These are phyloP conservation scores for Rosellinia necatrix DNA, from an alignment of 2,329 filamentous ascomycete species.

Conservation along the genomic window DNA sequence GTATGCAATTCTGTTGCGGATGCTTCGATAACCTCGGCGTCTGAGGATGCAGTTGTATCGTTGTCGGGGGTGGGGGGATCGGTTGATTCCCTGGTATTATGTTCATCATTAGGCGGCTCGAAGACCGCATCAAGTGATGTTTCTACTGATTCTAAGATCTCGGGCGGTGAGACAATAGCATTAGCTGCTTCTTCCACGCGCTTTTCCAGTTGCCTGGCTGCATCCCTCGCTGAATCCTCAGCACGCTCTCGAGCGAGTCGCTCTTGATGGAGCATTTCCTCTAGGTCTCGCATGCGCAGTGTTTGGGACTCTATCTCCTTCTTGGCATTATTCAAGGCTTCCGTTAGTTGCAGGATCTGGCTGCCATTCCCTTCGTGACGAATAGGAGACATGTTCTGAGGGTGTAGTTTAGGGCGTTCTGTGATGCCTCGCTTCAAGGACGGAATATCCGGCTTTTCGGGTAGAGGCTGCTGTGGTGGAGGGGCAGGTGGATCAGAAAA, in stretches of 20 bases:
- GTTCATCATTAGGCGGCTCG: conserved; percentile 48
- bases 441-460: conserved; percentile 85
- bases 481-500: conserved; percentile 94
- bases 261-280: conserved; percentile 78
- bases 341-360: conserved; percentile 83
- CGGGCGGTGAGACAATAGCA: conserved; percentile 46
- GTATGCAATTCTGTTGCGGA: conserved; percentile 60
- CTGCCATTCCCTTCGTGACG: conserved; percentile 62
- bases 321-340: conserved; percentile 81
- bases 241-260: conserved; percentile 80
- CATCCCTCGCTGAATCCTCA: conserved; percentile 79
- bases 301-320: conserved; percentile 86
- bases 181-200: conserved; percentile 63
- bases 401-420: conserved; percentile 68
- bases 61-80: conserved; percentile 25
- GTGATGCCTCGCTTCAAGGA: conserved; percentile 77
- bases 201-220: conserved; percentile 72
- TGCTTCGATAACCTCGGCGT: conserved; percentile 44
- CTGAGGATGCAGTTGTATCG: conserved; percentile 33
- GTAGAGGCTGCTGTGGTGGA: conserved; percentile 88
- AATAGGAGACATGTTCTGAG: conserved; percentile 60
- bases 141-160: conserved; percentile 43
- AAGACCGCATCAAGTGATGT: conserved; percentile 52
- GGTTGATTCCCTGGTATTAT: conserved; percentile 26
- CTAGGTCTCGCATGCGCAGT: conserved; percentile 78